phyloP scores from a whole-genome alignment of 2,329 filamentous ascomycete genomes.

The Macrophomina tecta region DNA sequence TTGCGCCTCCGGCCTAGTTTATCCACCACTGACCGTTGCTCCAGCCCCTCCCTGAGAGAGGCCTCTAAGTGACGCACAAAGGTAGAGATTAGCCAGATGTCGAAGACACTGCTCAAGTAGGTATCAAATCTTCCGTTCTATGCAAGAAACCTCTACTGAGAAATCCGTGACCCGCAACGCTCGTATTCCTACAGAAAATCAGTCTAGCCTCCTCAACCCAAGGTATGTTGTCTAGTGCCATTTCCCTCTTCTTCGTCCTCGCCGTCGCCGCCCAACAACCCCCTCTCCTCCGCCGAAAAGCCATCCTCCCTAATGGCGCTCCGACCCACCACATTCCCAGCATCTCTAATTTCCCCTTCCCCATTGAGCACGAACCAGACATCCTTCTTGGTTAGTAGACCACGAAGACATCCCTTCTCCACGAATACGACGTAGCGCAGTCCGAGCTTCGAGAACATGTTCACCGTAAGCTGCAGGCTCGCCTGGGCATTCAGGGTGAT shows the following conservation, averaged over 20 bases:
- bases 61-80: background rate
- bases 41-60: background rate
- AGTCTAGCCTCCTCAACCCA: background rate
- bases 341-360: constrained; percentile 49
- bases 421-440: constrained; percentile 88
- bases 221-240: background rate
- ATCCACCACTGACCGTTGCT: constrained; percentile 4
- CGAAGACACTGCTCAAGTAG: too few relatives aligned
- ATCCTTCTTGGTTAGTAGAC: constrained; percentile 95
- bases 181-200: constrained; percentile 9
- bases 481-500: constrained; percentile 82
- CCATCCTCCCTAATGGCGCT: constrained; percentile 44
- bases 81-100: background rate
- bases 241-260: constrained; percentile 13
- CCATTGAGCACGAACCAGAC: constrained; percentile 92
- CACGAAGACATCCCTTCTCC: constrained; percentile 80
- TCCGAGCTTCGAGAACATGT: constrained; percentile 94
- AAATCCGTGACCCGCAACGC: background rate
- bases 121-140: constrained; percentile 3
- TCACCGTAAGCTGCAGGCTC: constrained; percentile 81
- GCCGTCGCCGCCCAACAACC: constrained; percentile 38
- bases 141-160: constrained; percentile 6
- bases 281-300: constrained; percentile 46
- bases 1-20: constrained; percentile 1
- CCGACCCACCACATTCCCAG: constrained; percentile 36